Base-by-base conservation (phyloP, 768 basidiomycete genomes). In the Hericium coralloides region DNA sequence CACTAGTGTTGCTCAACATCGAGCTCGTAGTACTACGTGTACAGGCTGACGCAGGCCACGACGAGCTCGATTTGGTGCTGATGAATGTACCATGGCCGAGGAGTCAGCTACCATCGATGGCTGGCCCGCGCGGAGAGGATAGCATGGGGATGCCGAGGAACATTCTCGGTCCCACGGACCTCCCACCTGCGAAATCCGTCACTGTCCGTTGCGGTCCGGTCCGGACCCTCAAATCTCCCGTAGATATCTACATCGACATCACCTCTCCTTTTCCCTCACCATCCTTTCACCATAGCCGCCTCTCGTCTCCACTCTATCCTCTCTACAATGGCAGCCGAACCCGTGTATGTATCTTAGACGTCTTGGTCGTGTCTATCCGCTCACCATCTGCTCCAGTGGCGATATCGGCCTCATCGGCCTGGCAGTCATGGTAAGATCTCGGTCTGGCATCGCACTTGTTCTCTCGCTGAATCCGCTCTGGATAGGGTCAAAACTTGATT, bases 321-420 rank as follows among this genome's bases (percentile, higher is more conserved):
- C 52, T 52, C 50, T 55, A 60, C 67, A 63, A 79, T 76, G 74
- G 70, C 31, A 31, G 8, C 78, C 68, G 65, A 69, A 65, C 72
- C 79, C 65, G 73, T 68, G 81, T 82, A 72, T 62, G 83, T 31
- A 31, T 2, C 31, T 31, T 9, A 6, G 4, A 6, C 31, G 7
- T 81, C 59, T 68, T 68, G 2, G 36, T 23, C 38, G 12, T n/a
- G 47, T 55, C 58, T 7, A 17, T 23, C 63, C 69, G 10, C 70
- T 64, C 61, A 53, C 59, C 56, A 57, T 57, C 26, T 3, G 22
- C 18, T 48, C 45, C 68, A 95, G 93, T 69, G 93, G 92, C 76
- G 95, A 98, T 75, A 94, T 97, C 74, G 94, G 94, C 72, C 90
- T 97, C 73, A 97, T 97, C 77, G 94, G 94, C 78, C 79, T 98